Evolutionary conservation across 768 basidiomycete species (phyloP), one percentile per base, ranked within the genome.

Genomic region (Auricularia heimuer): DNA sequence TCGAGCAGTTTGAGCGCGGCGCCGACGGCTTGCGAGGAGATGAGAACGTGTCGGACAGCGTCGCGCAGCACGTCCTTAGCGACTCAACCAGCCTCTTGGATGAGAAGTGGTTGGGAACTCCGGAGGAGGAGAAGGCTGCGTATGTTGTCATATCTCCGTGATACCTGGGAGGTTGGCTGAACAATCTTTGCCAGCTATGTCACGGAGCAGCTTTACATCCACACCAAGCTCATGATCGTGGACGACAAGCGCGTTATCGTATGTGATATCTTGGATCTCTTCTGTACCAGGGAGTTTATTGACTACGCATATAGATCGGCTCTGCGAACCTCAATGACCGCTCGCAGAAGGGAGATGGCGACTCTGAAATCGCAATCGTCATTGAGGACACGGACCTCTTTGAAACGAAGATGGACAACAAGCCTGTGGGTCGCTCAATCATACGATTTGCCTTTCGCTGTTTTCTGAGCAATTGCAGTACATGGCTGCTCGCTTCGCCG

Each of bases 311-410:
- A 37, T 62, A 92, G 90, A 90, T 94, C 82, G 95, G 96, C 39
- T 94, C 91, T 51, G 94, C 96, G 16, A 98, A 98, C 73, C 72
- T 95, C 68, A 95, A 95, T 67, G 93, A 95, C 70, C 86, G 92
- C 14, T 88, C 86, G 63, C 91, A 92, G 75, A 88, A 83, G 81
- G 95, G 95, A 33, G 89, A 96, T 68, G 93, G 92, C 39, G 94
- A 96, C 75, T 96, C 93, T 1, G 97, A 98, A 76, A 96, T 98
- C 68, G 92, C 90, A 6, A 76, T 97, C 7, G 86, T 98, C 21
- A 88, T 97, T 36, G 95, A 98, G 75, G 96, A 99, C 70, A 76
- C 81, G 0, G 92, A 96, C 62, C 79, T 84, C 77, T 79, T 99
- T 47, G 78, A 82, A 34, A 83, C 86, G 3, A 81, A 73, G 16